Evolutionary conservation across 805 yeast genomes (phyloP).

Genomic region (Maudiozyma bulderi): DNA sequence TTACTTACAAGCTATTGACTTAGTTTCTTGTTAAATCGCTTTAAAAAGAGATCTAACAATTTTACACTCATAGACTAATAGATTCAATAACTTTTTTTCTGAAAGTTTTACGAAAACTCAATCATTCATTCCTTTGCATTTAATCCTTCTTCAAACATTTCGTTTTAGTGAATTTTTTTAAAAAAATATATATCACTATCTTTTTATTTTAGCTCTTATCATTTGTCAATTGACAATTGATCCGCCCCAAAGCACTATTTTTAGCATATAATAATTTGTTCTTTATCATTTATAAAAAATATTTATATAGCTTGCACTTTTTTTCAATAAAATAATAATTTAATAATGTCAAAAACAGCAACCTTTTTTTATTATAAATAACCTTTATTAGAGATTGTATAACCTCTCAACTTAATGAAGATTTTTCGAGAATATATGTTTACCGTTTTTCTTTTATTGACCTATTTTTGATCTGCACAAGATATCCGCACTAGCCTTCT

Average conservation of each 20-base stretch:
- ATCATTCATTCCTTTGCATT: conserved; percentile 3
- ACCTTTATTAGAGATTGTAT: too few species aligned
- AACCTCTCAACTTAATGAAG: too few species aligned
- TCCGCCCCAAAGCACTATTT: background rate
- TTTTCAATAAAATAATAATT: background rate
- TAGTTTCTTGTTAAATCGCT: conserved; percentile 39
- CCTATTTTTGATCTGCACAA: too few species aligned
- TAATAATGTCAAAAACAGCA: too few species aligned
- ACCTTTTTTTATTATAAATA: too few species aligned
- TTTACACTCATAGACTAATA: background rate
- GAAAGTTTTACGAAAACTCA: background rate
- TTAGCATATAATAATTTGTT: background rate
- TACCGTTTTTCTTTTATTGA: too few species aligned
- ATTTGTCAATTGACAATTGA: background rate
- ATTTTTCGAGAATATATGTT: too few species aligned
- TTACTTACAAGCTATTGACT: conserved; percentile 48
- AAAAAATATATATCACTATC: background rate
- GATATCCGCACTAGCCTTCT: too few species aligned
- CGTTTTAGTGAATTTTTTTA: background rate
- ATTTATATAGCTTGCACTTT: background rate
- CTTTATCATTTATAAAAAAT: background rate
- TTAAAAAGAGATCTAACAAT: background rate
- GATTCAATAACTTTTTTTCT: background rate
- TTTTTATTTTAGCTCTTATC: background rate
- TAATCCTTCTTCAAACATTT: background rate